Evolutionary conservation across 1,284 basidiomycete genomes (phyloP).

Genomic region (Tremellales sp.): DNA sequence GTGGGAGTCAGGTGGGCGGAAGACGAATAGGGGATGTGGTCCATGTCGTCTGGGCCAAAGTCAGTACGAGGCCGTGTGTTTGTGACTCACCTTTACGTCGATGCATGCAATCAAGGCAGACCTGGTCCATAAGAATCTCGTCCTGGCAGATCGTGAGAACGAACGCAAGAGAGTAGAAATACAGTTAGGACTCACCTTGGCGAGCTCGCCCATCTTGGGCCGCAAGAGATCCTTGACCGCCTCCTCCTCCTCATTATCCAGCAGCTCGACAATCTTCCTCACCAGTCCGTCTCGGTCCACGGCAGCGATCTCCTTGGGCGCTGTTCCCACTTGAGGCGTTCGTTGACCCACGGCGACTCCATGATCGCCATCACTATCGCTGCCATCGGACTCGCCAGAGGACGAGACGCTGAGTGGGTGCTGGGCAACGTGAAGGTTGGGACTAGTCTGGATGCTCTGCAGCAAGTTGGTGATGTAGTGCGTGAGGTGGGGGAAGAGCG

Average conservation of each 20-base stretch:
- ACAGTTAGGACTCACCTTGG: slow-evolving; percentile 54
- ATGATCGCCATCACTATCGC: slow-evolving; percentile 21
- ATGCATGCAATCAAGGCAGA: slow-evolving; percentile 49
- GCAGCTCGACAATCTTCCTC: slow-evolving; percentile 62
- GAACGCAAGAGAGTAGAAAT: neutral
- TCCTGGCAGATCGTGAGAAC: slow-evolving; percentile 28
- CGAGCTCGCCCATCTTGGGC: slow-evolving; percentile 65
- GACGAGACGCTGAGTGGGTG: slow-evolving; percentile 45
- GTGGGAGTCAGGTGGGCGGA: slow-evolving; percentile 43
- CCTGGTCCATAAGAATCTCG: slow-evolving; percentile 47
- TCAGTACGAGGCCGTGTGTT: slow-evolving; percentile 7
- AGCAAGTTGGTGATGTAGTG: slow-evolving; percentile 43
- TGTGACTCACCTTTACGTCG: slow-evolving; percentile 52
- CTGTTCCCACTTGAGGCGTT: slow-evolving; percentile 8
- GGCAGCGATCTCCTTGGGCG: neutral
- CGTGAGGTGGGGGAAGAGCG: slow-evolving; percentile 37
- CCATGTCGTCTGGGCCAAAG: slow-evolving; percentile 38
- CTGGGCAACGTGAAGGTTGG: slow-evolving; percentile 18
- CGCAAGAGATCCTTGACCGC: slow-evolving; percentile 71
- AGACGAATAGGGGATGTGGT: slow-evolving; percentile 41
- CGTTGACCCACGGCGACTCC: slow-evolving; percentile 1
- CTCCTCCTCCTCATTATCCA: slow-evolving; percentile 79
- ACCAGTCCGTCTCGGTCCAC: slow-evolving; percentile 54
- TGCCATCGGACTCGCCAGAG: slow-evolving; percentile 40
- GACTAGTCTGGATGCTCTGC: slow-evolving; percentile 20